A percentile compares a stretch with the other conserved stretches of the same genome.
These are phyloP conservation scores for Gracilariopsis chorda DNA, from an alignment of 23 red algal species.

Conservation along the genomic window DNA sequence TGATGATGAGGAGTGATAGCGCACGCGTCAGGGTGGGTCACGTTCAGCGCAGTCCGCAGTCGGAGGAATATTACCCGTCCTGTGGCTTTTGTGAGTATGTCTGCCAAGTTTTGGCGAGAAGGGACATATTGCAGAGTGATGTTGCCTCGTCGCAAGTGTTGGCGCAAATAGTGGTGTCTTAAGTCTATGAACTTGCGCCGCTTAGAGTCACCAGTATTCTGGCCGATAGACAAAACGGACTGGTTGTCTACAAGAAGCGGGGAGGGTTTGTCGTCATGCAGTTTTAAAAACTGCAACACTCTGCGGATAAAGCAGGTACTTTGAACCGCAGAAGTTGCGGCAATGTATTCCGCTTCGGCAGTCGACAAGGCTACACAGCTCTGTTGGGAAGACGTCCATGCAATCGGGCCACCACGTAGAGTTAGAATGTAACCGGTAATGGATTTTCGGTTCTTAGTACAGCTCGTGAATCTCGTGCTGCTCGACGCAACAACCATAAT, in stretches of 20 bases:
- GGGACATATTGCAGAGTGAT: neutral
- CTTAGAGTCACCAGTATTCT: neutral
- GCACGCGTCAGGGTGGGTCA: neutral
- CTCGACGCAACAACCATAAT: no score
- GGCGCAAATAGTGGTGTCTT: neutral
- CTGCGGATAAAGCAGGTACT: neutral
- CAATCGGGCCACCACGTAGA: neutral
- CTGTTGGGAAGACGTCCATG: neutral
- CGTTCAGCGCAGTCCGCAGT: neutral
- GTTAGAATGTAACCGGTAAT: neutral
- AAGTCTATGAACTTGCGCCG: neutral
- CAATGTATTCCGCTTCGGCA: neutral
- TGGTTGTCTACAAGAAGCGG: neutral
- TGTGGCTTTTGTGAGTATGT: neutral
- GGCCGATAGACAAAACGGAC: neutral
- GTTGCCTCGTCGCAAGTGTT: neutral
- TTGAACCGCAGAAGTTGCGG: neutral
- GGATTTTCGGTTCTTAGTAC: neutral
- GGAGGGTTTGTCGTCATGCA: neutral
- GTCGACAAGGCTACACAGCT: neutral
- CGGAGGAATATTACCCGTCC: neutral
- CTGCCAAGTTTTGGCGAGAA: neutral
- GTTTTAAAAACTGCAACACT: neutral
- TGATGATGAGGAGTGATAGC: neutral
- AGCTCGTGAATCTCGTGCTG: no score